Evolutionary conservation across 2,329 filamentous ascomycete genomes (phyloP).

Genomic region (Arthrobotrys sinensis): DNA sequence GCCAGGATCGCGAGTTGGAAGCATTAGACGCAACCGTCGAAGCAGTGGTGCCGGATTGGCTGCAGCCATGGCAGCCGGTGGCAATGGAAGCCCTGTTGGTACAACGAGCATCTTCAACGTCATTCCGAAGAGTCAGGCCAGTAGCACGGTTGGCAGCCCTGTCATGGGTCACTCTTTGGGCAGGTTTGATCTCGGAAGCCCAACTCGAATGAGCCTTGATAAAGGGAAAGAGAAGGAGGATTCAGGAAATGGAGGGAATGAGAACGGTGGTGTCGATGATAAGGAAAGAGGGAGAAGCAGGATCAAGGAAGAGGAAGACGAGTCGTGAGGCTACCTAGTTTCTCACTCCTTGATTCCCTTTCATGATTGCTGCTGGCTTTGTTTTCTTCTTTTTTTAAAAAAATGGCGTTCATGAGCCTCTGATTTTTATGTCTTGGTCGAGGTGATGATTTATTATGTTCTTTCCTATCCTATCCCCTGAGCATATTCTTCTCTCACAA

Average conservation of each 20-base stretch:
- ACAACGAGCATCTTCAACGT: conserved; percentile 55
- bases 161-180: conserved; percentile 46
- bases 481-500: not conserved
- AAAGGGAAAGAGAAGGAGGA: conserved; percentile 50
- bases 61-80: conserved; percentile 7
- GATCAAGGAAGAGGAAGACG: conserved; percentile 37
- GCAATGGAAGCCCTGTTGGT: conserved; percentile 45
- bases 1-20: conserved; percentile 46
- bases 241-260: conserved; percentile 7
- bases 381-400: not conserved
- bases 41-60: conserved; percentile 42
- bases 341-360: not conserved
- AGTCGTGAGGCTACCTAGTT: conserved; percentile 4
- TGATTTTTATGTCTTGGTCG: not conserved
- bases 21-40: conserved; percentile 47
- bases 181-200: conserved; percentile 47
- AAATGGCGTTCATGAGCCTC: conserved; percentile 28
- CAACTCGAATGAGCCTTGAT: conserved; percentile 50
- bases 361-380: not conserved
- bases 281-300: conserved; percentile 30
- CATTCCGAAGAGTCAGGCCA: conserved; percentile 59
- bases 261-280: not conserved
- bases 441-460: conserved; percentile 7
- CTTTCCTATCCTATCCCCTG: not conserved
- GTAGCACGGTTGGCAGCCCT: conserved; percentile 51